Conservation (phyloP, 1,139 yeast species). For the Hansenula sp. region DNA sequence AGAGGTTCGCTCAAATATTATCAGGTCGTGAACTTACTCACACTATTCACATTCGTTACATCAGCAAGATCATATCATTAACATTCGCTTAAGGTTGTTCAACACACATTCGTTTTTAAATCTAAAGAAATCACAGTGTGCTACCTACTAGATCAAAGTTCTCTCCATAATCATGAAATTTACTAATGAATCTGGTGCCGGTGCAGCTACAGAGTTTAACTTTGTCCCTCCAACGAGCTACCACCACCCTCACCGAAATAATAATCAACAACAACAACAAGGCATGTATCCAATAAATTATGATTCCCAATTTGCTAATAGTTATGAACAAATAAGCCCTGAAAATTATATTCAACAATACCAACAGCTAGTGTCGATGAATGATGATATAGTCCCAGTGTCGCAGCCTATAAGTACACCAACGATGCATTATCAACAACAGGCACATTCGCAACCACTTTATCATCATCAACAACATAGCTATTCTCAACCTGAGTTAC, state of each 20-base stretch:
- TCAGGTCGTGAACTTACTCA: no score
- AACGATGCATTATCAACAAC: neutral
- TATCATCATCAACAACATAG: conserved; percentile 3
- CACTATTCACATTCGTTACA: no score
- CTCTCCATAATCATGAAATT: neutral
- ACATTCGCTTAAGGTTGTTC: conserved; percentile 2
- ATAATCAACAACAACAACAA: neutral
- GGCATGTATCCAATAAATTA: neutral
- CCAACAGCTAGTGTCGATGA: no score
- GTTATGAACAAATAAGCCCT: no score
- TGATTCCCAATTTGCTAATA: no score
- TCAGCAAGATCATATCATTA: no score
- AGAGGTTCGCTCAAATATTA: no score
- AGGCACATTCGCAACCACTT: neutral
- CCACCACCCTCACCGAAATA: neutral
- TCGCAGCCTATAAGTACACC: no score
- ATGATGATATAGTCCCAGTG: no score
- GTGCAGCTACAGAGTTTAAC: neutral
- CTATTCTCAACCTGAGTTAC: conserved; percentile 1
- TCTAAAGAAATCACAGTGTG: no score
- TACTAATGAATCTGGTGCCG: neutral
- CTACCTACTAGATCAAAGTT: no score
- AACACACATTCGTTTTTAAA: neutral
- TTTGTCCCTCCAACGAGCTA: neutral
- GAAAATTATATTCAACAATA: no score